phyloP scores from a whole-genome alignment of 2,329 filamentous ascomycete genomes.

The Tympanopsis confertula region DNA sequence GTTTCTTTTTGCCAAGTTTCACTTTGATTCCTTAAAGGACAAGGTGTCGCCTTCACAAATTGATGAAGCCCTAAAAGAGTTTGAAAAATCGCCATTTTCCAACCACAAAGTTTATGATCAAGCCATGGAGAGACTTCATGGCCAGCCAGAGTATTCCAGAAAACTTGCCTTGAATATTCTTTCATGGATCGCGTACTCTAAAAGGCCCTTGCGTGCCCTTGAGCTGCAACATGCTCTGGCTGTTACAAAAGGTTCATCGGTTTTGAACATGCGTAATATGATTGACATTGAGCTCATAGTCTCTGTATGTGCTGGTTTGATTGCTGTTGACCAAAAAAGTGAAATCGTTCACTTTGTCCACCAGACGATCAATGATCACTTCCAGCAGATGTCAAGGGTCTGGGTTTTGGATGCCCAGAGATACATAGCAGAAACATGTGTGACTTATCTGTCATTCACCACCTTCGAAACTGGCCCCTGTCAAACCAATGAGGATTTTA shows the following conservation, averaged over 20 bases:
- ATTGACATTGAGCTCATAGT: not conserved
- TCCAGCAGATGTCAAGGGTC: not conserved
- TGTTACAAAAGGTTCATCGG: not conserved
- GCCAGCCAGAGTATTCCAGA: not conserved
- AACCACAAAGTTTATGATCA: not conserved
- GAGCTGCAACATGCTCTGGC: not conserved
- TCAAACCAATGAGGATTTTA: constrained; percentile 7
- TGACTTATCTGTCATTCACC: constrained; percentile 14
- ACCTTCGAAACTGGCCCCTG: constrained; percentile 10
- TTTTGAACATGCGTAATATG: not conserved
- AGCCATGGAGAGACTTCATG: not conserved
- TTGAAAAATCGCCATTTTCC: not conserved
- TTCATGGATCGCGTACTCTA: not conserved
- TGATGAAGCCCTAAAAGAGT: not conserved
- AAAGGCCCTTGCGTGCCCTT: not conserved
- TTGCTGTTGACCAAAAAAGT: not conserved
- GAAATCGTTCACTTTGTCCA: not conserved
- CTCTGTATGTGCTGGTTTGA: not conserved
- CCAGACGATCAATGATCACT: not conserved
- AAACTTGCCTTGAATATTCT: not conserved
- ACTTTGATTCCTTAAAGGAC: not conserved
- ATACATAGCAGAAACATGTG: constrained; percentile 7
- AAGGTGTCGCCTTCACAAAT: not conserved
- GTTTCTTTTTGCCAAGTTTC: not conserved
- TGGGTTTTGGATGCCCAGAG: not conserved